phyloP scores from a whole-genome alignment of 805 yeast genomes.

The Hanseniaspora vineae region DNA sequence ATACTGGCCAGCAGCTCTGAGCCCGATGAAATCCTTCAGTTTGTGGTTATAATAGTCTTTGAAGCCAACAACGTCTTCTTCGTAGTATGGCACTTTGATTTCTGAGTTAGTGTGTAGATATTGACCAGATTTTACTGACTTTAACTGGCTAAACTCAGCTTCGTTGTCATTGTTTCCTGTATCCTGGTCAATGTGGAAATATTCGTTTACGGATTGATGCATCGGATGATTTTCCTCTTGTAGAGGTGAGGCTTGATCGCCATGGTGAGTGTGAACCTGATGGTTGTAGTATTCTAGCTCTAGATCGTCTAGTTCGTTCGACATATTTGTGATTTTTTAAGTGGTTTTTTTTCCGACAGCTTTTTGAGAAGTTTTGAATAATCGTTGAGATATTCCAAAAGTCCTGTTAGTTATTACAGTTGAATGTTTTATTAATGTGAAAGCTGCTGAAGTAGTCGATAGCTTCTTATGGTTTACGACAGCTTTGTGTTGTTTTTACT shows the following conservation, averaged over 20 bases:
- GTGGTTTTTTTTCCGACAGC: too few relatives aligned
- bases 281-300: background rate
- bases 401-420: too few relatives aligned
- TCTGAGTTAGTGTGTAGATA: background rate
- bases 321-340: too few relatives aligned
- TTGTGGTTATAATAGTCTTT: conserved; percentile 2
- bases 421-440: too few relatives aligned
- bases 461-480: too few relatives aligned
- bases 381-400: too few relatives aligned
- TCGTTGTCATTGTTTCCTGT: background rate
- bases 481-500: too few relatives aligned
- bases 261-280: background rate
- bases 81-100: background rate
- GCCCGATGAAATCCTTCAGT: background rate
- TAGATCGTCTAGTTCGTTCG: background rate
- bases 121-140: background rate
- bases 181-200: background rate
- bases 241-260: background rate
- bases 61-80: background rate
- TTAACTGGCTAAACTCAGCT: background rate
- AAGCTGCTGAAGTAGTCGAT: too few relatives aligned
- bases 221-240: background rate
- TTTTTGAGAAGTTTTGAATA: too few relatives aligned
- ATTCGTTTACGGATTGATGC: background rate
- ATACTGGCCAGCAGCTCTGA: conserved; percentile 28